Conservation (phyloP, 2,329 filamentous ascomycete species). For the Chrysosporium keratinophilum region DNA sequence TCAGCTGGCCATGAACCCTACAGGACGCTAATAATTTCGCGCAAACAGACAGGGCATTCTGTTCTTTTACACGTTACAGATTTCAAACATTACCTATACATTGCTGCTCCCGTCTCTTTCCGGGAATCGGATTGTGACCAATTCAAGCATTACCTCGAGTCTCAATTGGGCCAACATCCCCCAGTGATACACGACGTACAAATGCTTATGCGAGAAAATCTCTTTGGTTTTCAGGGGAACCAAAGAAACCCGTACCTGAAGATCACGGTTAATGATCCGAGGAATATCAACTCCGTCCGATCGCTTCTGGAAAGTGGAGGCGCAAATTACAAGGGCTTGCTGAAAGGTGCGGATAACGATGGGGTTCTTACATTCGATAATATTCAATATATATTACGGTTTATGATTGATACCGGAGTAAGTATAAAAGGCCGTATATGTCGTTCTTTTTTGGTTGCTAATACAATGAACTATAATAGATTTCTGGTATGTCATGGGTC, state of each 20-base stretch:
- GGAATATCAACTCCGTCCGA: constrained; percentile 66
- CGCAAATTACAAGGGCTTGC: constrained; percentile 85
- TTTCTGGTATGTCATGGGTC: constrained; percentile 96
- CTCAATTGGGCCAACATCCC: constrained; percentile 61
- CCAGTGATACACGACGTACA: constrained; percentile 69
- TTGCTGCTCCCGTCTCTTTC: constrained; percentile 78
- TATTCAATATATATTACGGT: constrained; percentile 86
- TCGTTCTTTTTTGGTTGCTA: neutral
- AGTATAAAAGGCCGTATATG: constrained; percentile 14
- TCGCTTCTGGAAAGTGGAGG: constrained; percentile 60
- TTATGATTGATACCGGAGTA: constrained; percentile 95
- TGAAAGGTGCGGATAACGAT: constrained; percentile 52
- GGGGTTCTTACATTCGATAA: constrained; percentile 89
- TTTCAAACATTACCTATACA: constrained; percentile 92
- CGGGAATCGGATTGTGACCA: constrained; percentile 63
- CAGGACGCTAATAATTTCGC: neutral
- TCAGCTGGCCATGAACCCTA: neutral
- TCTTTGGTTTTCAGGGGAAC: constrained; percentile 91
- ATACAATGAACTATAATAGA: constrained; percentile 40
- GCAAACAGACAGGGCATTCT: constrained; percentile 60
- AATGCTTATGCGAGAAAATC: constrained; percentile 75
- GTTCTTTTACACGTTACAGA: constrained; percentile 90
- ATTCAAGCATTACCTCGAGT: constrained; percentile 73
- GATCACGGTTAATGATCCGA: constrained; percentile 84
- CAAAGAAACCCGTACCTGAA: constrained; percentile 85